These are phyloP conservation scores for Aspergillus pseudotamarii DNA, from an alignment of 2,329 filamentous ascomycete species.

Conservation along the genomic window DNA sequence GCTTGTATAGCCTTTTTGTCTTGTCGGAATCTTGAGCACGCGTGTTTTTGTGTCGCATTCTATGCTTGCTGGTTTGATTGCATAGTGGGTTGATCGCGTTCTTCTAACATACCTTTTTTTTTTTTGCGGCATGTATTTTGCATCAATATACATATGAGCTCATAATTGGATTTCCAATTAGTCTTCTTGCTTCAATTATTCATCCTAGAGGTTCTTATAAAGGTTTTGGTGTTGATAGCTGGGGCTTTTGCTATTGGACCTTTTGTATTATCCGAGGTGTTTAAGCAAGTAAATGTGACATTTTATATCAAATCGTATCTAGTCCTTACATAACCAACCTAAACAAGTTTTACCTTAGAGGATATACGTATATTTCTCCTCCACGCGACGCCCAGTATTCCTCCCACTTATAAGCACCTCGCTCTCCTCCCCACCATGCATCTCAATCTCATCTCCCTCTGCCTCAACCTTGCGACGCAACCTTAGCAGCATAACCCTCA, in stretches of 20 bases:
- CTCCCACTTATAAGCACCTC: constrained; percentile 33
- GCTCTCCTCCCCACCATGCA: constrained; percentile 27
- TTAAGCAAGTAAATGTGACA: not conserved
- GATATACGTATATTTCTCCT: constrained; percentile 31
- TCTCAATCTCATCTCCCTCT: constrained; percentile 16
- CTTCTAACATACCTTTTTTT: not conserved
- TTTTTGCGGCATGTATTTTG: not conserved
- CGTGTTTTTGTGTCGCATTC: not conserved
- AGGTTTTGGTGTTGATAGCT: not conserved
- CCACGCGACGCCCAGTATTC: constrained; percentile 13
- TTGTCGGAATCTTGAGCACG: not conserved
- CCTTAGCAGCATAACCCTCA: constrained; percentile 58
- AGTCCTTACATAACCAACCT: not conserved
- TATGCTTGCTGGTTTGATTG: not conserved
- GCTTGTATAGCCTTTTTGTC: not conserved
- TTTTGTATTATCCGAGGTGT: not conserved
- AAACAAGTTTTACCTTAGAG: constrained; percentile 13
- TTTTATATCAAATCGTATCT: not conserved
- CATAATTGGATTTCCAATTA: not conserved
- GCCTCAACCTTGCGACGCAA: constrained; percentile 46
- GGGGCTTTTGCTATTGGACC: not conserved
- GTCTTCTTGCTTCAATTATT: not conserved
- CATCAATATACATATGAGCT: not conserved
- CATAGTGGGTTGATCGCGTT: not conserved
- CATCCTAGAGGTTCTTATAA: not conserved